phyloP scores from a whole-genome alignment of 768 basidiomycete species.

The Collybiopsis luxurians region DNA sequence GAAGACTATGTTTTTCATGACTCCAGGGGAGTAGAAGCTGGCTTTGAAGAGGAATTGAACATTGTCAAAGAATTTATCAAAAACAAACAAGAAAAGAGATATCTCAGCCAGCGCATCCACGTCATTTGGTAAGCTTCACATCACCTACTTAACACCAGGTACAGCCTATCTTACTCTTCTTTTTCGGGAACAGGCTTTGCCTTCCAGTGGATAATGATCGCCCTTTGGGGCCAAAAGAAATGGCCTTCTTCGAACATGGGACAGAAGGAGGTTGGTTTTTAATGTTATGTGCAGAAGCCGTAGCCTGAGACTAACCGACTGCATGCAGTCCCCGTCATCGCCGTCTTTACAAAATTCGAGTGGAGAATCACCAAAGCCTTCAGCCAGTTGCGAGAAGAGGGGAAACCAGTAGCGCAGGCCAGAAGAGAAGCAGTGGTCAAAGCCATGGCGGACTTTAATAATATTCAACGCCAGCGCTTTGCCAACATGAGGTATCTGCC shows the following conservation, averaged over 20 bases:
- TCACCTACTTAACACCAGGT: too few relatives aligned
- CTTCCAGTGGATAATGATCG: conserved; percentile 7
- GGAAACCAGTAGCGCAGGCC: background rate
- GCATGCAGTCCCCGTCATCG: conserved; percentile 2
- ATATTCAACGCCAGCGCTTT: background rate
- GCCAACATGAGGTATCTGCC: background rate
- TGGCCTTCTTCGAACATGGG: conserved; percentile 4
- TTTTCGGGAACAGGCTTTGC: background rate
- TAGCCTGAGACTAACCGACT: background rate
- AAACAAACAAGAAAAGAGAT: background rate
- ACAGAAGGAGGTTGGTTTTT: background rate
- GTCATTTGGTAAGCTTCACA: conserved; percentile 12
- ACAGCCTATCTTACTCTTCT: background rate
- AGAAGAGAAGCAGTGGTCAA: background rate
- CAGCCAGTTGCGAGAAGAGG: background rate
- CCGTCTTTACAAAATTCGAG: conserved; percentile 8
- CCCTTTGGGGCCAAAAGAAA: background rate
- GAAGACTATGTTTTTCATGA: conserved; percentile 19
- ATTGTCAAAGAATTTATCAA: conserved; percentile 12
- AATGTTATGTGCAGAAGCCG: background rate
- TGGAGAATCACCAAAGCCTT: conserved; percentile 3
- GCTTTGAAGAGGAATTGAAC: conserved; percentile 9
- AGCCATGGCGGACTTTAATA: background rate
- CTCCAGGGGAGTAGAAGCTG: conserved; percentile 20
- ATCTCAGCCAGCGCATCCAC: conserved; percentile 12